phyloP scores from a whole-genome alignment of 2,329 filamentous ascomycete genomes.

The Ophiostoma pallidulum region DNA sequence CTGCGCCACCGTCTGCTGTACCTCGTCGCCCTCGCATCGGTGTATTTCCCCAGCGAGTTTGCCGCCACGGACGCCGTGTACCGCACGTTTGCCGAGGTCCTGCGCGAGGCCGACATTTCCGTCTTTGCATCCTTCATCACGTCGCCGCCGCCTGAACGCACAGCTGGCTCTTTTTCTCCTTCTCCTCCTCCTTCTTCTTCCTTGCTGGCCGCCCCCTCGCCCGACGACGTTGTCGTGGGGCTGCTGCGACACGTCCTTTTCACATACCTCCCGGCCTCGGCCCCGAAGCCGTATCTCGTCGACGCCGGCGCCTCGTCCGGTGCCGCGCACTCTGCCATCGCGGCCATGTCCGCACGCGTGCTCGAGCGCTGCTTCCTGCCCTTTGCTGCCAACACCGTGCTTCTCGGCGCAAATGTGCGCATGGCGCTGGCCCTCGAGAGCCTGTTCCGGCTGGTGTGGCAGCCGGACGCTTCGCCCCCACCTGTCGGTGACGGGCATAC shows the following conservation, averaged over 20 bases:
- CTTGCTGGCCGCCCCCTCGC: slow-evolving; percentile 20
- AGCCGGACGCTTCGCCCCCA: neutral
- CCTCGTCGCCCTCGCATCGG: slow-evolving; percentile 39
- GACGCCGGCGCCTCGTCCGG: slow-evolving; percentile 28
- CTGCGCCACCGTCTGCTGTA: slow-evolving; percentile 55
- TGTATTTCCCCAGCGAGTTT: slow-evolving; percentile 35
- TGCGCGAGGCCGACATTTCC: slow-evolving; percentile 49
- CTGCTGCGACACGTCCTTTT: slow-evolving; percentile 37
- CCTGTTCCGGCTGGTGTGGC: slow-evolving; percentile 46
- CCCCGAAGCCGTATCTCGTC: slow-evolving; percentile 32
- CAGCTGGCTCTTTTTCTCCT: neutral
- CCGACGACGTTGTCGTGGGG: slow-evolving; percentile 31
- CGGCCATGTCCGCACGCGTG: slow-evolving; percentile 33
- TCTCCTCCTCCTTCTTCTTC: neutral
- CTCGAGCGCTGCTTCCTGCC: slow-evolving; percentile 54
- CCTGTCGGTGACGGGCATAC: slow-evolving; percentile 29
- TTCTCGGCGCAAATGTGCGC: slow-evolving; percentile 60
- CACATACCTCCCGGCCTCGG: slow-evolving; percentile 33
- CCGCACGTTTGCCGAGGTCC: slow-evolving; percentile 42
- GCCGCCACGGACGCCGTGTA: slow-evolving; percentile 45
- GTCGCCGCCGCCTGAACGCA: slow-evolving; percentile 4
- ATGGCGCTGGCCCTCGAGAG: slow-evolving; percentile 60
- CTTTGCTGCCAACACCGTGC: slow-evolving; percentile 52
- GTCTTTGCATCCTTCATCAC: slow-evolving; percentile 46
- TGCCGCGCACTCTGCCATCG: slow-evolving; percentile 20